phyloP scores from a whole-genome alignment of 495 filamentous ascomycete genomes.

The Daldinia grandis region DNA sequence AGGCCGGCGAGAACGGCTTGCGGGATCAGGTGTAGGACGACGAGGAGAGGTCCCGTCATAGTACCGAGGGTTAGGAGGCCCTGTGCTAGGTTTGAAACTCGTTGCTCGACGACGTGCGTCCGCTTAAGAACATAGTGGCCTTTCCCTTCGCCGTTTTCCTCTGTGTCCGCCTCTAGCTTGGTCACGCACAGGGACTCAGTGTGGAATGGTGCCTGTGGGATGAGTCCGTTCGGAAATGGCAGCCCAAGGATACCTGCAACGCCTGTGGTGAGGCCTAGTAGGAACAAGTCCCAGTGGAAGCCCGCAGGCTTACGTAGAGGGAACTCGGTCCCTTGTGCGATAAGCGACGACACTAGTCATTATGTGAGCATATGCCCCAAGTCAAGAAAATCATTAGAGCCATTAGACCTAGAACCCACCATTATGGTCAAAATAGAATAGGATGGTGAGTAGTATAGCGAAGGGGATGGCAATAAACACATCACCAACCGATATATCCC shows the following conservation, averaged over 20 bases:
- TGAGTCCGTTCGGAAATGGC: conserved; percentile 91
- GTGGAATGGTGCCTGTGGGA: conserved; percentile 94
- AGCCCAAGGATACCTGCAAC: conserved; percentile 85
- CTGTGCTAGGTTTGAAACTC: conserved; percentile 84
- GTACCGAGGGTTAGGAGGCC: conserved; percentile 85
- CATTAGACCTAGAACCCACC: too few relatives aligned
- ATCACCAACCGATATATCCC: conserved; percentile 77
- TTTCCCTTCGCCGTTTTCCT: conserved; percentile 61
- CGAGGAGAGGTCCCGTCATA: conserved; percentile 85
- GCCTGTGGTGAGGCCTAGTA: conserved; percentile 87
- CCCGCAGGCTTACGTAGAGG: conserved; percentile 90
- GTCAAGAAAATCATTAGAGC: too few relatives aligned
- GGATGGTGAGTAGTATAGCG: conserved; percentile 81
- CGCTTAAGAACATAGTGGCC: conserved; percentile 64
- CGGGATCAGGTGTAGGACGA: conserved; percentile 85
- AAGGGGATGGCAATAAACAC: conserved; percentile 92
- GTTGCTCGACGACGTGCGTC: conserved; percentile 88
- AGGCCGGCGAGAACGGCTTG: conserved; percentile 88
- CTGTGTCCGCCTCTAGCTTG: conserved; percentile 64
- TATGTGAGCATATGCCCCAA: conserved; percentile 12
- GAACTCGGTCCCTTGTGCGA: conserved; percentile 92
- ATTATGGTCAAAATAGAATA: conserved; percentile 96
- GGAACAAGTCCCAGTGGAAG: conserved; percentile 96
- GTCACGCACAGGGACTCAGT: conserved; percentile 84
- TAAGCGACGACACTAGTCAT: conserved; percentile 76